Base-by-base conservation (phyloP, 352 stramenopile genomes). In the Phytopythium cucurbitacearum region DNA sequence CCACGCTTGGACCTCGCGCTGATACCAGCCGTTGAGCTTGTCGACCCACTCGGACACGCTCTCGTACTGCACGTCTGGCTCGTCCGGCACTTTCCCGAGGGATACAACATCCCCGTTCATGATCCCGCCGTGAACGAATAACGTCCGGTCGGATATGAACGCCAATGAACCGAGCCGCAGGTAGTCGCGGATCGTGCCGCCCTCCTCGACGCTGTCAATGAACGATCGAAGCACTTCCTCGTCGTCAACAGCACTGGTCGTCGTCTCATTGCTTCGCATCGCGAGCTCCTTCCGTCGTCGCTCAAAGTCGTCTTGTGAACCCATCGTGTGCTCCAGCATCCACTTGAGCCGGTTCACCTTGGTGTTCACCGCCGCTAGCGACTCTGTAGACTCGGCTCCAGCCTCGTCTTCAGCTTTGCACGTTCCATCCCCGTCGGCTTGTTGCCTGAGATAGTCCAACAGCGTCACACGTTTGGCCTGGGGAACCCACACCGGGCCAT, bases 41-140 rank as follows among this genome's bases (percentile, higher is more conserved):
- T 83, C 64, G 16, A 76, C 71, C 72, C 76, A 93, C 55, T 83
- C 76, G n/a, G 57, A 64, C 15, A 75, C 51, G 34, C 62, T 72
- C 10, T 69, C 48, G 45, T 68, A 73, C 0, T 49, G 54, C n/a
- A 59, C 65, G 2, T 51, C 62, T 1, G 70, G 48, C 48, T 69
- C 57, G 45, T 63, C 64, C 38, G 91, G 91, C 13, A 98, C 77
- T 50, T 69, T 77, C 15, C 90, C 84, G 40, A 97, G 71, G 5
- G 79, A 76, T 28, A 70, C 71, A 5, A 54, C 21, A 38, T 36
- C 62, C 10, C 54, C 61, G 16, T 63, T 78, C 37, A 94, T 80
- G 52, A 98, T 82, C 1, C 90, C 92, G 35, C 92, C 92, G 52
- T 98, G 92, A 40, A 97, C 84, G 78, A 97, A 97, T n/a, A 98